Conservation (phyloP, 1,284 basidiomycete species). For the Apiotrichum domesticum region DNA sequence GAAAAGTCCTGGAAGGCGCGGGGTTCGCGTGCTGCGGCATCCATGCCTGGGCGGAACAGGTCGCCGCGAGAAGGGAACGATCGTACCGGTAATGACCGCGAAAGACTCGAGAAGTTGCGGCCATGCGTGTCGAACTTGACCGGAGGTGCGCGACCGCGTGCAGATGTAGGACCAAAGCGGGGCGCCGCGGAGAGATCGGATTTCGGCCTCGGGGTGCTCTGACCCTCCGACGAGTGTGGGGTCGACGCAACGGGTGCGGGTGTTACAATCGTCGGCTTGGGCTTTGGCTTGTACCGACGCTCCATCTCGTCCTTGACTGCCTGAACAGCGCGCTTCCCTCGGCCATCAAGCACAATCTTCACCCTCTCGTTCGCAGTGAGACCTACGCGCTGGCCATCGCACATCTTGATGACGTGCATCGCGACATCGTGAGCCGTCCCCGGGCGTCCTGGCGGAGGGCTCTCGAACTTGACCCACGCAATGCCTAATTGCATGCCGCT, state of each 20-base stretch:
- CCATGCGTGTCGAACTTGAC: conserved; percentile 14
- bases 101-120: conserved; percentile 19
- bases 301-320: conserved; percentile 54
- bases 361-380: conserved; percentile 30
- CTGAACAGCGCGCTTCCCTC: conserved; percentile 42
- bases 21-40: not conserved
- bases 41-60: not conserved
- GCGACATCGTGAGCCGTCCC: conserved; percentile 44
- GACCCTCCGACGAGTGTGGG: not conserved
- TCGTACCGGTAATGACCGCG: conserved; percentile 18
- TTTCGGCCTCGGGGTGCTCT: conserved; percentile 10
- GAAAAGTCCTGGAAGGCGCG: conserved; percentile 13
- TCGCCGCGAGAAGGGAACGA: conserved; percentile 2
- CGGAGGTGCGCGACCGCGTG: conserved; percentile 11
- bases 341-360: conserved; percentile 49
- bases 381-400: conserved; percentile 46
- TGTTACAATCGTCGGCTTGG: conserved; percentile 10
- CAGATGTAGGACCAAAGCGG: not conserved
- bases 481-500: conserved; percentile 80
- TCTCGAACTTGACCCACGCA: conserved; percentile 63
- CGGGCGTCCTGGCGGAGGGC: conserved; percentile 23
- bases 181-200: conserved; percentile 1
- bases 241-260: not conserved
- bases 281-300: conserved; percentile 52
- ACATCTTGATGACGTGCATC: conserved; percentile 36